phyloP scores from a whole-genome alignment of 176 grass and related monocot species.

The Tillandsia leiboldiana region DNA sequence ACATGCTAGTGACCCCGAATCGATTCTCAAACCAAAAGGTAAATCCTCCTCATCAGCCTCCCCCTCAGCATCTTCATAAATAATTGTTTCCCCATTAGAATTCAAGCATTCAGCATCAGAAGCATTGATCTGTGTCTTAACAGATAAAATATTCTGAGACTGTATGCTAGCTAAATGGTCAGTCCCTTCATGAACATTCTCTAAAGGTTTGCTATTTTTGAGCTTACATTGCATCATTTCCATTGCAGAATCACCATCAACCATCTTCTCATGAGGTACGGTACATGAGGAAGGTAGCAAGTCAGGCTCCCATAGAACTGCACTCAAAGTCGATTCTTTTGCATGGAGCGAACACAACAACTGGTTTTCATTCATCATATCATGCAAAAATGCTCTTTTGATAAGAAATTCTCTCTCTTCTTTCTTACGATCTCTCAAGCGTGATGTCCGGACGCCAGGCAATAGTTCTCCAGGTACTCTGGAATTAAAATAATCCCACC shows the following conservation, averaged over 20 bases:
- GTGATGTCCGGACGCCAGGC: slow-evolving; percentile 64
- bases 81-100: slow-evolving; percentile 16
- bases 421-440: slow-evolving; percentile 78
- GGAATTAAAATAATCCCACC: slow-evolving; percentile 48
- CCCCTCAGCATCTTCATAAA: slow-evolving; percentile 36
- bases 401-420: slow-evolving; percentile 88
- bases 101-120: slow-evolving; percentile 5
- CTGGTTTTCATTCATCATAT: slow-evolving; percentile 84
- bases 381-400: slow-evolving; percentile 82
- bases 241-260: slow-evolving; percentile 15
- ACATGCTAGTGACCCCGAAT: slow-evolving; percentile 94
- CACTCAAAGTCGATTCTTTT: slow-evolving; percentile 45
- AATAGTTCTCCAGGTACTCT: slow-evolving; percentile 71
- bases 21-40: slow-evolving; percentile 82
- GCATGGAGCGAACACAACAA: slow-evolving; percentile 50
- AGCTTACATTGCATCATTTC: slow-evolving; percentile 1
- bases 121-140: slow-evolving; percentile 11
- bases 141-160: slow-evolving; percentile 11
- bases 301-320: slow-evolving; percentile 87
- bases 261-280: slow-evolving; percentile 27
- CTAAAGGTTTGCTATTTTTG: slow-evolving; percentile 14
- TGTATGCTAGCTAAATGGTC: neutral
- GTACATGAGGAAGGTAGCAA: slow-evolving; percentile 43
- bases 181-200: slow-evolving; percentile 8
- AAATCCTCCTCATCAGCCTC: slow-evolving; percentile 52